These are phyloP conservation scores for Neophaeococcomyces mojaviensis DNA, from an alignment of 2,329 filamentous ascomycete genomes.

Conservation along the genomic window DNA sequence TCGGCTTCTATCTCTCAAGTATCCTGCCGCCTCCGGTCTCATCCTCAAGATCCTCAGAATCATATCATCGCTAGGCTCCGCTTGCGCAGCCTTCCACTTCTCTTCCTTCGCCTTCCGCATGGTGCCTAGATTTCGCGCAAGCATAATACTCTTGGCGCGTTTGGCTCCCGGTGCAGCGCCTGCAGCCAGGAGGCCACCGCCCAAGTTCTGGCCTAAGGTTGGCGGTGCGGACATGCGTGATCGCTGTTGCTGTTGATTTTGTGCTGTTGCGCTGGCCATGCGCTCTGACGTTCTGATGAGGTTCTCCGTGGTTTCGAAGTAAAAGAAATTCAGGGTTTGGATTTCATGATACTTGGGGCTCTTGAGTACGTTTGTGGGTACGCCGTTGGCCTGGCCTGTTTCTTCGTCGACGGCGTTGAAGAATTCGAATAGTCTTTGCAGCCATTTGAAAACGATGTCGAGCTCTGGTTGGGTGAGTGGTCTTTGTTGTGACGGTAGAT, in stretches of 20 bases:
- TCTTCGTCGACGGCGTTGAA: slow-evolving; percentile 89
- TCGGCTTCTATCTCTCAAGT: slow-evolving; percentile 81
- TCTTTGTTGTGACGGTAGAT: slow-evolving; percentile 82
- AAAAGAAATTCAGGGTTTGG: slow-evolving; percentile 95
- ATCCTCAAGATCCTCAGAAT: slow-evolving; percentile 90
- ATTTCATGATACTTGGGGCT: slow-evolving; percentile 98
- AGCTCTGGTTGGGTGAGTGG: slow-evolving; percentile 79
- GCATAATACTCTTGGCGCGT: slow-evolving; percentile 69
- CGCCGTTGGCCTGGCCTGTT: slow-evolving; percentile 73
- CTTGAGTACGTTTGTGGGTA: slow-evolving; percentile 84
- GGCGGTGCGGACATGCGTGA: slow-evolving; percentile 66
- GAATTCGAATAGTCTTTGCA: slow-evolving; percentile 83
- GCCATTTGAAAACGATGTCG: slow-evolving; percentile 91
- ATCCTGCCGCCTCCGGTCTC: slow-evolving; percentile 80
- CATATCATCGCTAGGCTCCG: slow-evolving; percentile 96
- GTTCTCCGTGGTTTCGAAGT: slow-evolving; percentile 85
- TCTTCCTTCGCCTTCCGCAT: slow-evolving; percentile 96
- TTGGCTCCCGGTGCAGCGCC: slow-evolving; percentile 43
- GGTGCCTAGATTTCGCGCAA: slow-evolving; percentile 86
- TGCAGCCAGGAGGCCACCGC: slow-evolving; percentile 46
- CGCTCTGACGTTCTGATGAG: slow-evolving; percentile 91
- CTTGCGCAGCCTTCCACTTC: slow-evolving; percentile 89
- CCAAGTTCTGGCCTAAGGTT: slow-evolving; percentile 32
- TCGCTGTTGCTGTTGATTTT: slow-evolving; percentile 61
- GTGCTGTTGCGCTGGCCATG: slow-evolving; percentile 82